Evolutionary conservation across 805 yeast genomes (phyloP).

Genomic region (Kazachstania africana): DNA sequence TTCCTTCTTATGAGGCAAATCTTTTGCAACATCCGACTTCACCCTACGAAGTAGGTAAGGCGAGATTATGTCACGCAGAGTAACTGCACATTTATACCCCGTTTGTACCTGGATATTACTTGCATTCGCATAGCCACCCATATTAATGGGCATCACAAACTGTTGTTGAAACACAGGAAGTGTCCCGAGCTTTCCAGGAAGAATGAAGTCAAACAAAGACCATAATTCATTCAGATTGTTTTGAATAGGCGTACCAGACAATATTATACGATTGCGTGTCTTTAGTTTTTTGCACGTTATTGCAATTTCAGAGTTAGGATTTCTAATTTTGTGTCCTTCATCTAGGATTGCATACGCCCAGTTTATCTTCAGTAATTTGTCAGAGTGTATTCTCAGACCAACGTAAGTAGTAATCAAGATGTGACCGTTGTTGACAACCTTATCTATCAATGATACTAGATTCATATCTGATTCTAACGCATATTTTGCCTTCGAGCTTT

Average conservation of each 20-base stretch:
- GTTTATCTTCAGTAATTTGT: conserved; percentile 44
- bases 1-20: conserved; percentile 84
- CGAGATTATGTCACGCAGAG: conserved; percentile 73
- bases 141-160: conserved; percentile 82
- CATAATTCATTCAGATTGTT: conserved; percentile 85
- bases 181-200: conserved; percentile 91
- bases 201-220: conserved; percentile 90
- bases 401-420: conserved; percentile 86
- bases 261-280: conserved; percentile 74
- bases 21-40: conserved; percentile 90
- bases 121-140: conserved; percentile 98
- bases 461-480: conserved; percentile 20
- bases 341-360: conserved; percentile 92
- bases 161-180: conserved; percentile 89
- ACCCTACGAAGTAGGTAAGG: conserved; percentile 82
- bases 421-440: conserved; percentile 60
- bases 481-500: conserved; percentile 19
- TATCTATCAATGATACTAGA: conserved; percentile 29
- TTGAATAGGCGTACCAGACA: conserved; percentile 95
- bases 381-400: conserved; percentile 62
- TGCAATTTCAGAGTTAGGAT: conserved; percentile 85
- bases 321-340: conserved; percentile 94
- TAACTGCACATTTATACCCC: conserved; percentile 91
- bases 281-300: conserved; percentile 72
- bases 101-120: conserved; percentile 92